Evolutionary conservation across 176 grass and related monocot genomes (phyloP), one percentile per base, ranked within the genome.

Genomic region (Tillandsia fasciculata): DNA sequence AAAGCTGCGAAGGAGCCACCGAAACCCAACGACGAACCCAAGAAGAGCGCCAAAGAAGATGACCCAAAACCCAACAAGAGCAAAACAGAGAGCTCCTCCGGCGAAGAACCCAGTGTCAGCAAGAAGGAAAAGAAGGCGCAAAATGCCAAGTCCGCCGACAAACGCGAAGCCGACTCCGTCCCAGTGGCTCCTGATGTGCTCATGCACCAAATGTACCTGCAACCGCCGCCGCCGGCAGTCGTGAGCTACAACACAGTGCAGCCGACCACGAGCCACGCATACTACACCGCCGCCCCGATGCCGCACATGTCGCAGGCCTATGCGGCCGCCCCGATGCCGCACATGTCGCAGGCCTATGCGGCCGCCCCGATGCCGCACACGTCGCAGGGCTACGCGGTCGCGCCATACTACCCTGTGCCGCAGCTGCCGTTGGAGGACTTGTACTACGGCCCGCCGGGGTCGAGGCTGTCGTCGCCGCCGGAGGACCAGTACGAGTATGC

Each of bases 171-270:
- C 61, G 73, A 77, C 61, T 78, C 67, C 33, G 65, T 56, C 65
- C 2, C 7, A 48, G 52, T 17, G 69, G 26, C 73, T 74, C 51
- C n/a, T 2, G 28, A 48, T 50, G 12, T 64, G 50, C 70, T 48
- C 70, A 54, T 26, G 11, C 13, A 58, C 15, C 63, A 64, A 2
- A 26, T 64, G 22, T 61, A 61, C 3, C 50, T 7, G 49, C 76
- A 27, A 47, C 72, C 70, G 70, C 64, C 58, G 12, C 79, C 73
- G 12, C 70, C 73, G 12, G 77, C 66, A n/a, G 53, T 70, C 51
- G 79, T 79, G 81, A 87, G 78, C 81, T 91, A 87, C 78, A 77
- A 82, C 69, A 48, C 74, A 78, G 78, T 65, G 26, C 84, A 82
- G 59, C 84, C 84, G 23, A 91, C 29, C 78, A 18, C 66, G 10